Percentiles rank a stretch among this genome's conserved stretches.
These are phyloP conservation scores for Gorgonomyces haynaldii DNA, from an alignment of 192 early-diverging fungal species.

Conservation along the genomic window DNA sequence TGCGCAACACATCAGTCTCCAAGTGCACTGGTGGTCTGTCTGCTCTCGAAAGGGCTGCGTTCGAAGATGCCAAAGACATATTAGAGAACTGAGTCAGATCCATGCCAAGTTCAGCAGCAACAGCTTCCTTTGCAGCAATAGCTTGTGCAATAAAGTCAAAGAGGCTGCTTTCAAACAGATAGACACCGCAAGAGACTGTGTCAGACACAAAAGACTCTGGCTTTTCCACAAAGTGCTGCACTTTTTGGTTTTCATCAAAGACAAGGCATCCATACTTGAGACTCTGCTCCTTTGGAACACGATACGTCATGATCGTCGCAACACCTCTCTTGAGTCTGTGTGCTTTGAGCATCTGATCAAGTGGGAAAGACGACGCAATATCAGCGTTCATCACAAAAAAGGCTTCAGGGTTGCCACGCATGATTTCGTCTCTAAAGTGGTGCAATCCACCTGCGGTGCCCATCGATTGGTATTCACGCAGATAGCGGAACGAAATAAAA, in stretches of 20 bases:
- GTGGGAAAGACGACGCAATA: conserved; percentile 88
- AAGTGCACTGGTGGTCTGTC: conserved; percentile 59
- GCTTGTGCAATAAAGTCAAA: conserved; percentile 76
- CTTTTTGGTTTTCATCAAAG: conserved; percentile 72
- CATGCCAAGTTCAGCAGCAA: conserved; percentile 41
- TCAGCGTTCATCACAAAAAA: conserved; percentile 97
- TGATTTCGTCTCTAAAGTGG: conserved; percentile 98
- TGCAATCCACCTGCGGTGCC: conserved; percentile 95
- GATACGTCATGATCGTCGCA: conserved; percentile 83
- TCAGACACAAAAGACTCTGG: conserved; percentile 92
- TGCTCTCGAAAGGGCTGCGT: conserved; percentile 5
- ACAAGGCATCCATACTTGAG: conserved; percentile 90
- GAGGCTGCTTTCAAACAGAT: conserved; percentile 80
- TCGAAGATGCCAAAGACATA: conserved; percentile 6
- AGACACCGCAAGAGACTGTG: conserved; percentile 89
- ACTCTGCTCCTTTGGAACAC: conserved; percentile 66
- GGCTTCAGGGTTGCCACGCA: conserved; percentile 77
- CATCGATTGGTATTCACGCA: conserved; percentile 93
- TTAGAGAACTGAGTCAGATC: neutral
- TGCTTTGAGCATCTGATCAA: conserved; percentile 71
- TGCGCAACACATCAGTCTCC: conserved; percentile 86
- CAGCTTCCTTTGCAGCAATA: conserved; percentile 54
- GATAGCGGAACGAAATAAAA: conserved; percentile 78
- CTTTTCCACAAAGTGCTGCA: conserved; percentile 97
- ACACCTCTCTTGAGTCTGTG: conserved; percentile 72